A percentile compares a stretch with the other conserved stretches of the same genome.
Evolutionary conservation across 768 basidiomycete species (phyloP).

Genomic region (Lactarius psammicola): DNA sequence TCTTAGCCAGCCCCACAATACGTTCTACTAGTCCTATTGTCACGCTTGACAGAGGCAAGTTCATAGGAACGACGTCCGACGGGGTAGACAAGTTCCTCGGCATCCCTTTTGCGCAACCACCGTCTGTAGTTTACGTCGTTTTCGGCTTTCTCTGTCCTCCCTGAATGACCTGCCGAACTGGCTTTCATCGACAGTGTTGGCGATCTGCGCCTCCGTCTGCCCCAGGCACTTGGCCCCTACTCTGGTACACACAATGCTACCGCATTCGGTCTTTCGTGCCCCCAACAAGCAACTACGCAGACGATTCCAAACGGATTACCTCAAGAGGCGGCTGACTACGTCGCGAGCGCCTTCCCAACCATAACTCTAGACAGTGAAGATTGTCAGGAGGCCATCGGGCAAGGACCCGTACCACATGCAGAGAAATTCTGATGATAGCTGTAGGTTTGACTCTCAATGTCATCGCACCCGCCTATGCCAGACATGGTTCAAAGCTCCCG

Average conservation of each 20-base stretch:
- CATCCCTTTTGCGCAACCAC: no score
- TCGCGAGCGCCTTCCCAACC: neutral
- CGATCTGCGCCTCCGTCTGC: constrained; percentile 38
- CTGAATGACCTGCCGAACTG: neutral
- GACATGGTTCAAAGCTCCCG: constrained; percentile 22
- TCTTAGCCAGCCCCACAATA: neutral
- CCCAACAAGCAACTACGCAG: constrained; percentile 28
- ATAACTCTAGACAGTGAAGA: constrained; percentile 23
- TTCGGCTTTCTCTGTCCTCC: neutral
- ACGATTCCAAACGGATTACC: neutral
- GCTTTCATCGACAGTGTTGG: constrained; percentile 36
- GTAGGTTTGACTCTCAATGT: constrained; percentile 32
- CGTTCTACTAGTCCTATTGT: constrained; percentile 23
- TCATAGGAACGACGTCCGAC: constrained; percentile 33
- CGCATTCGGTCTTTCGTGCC: no score
- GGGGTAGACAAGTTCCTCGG: constrained; percentile 38
- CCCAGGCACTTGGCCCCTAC: no score
- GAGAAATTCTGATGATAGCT: neutral
- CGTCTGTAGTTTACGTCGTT: constrained; percentile 35
- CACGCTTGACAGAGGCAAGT: constrained; percentile 34
- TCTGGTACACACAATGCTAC: no score
- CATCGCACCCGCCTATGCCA: constrained; percentile 20
- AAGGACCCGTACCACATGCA: no score
- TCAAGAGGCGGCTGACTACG: neutral
- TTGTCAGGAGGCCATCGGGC: constrained; percentile 15